These are phyloP conservation scores for Cubamyces lactineus DNA, from an alignment of 768 basidiomycete genomes.

Conservation along the genomic window DNA sequence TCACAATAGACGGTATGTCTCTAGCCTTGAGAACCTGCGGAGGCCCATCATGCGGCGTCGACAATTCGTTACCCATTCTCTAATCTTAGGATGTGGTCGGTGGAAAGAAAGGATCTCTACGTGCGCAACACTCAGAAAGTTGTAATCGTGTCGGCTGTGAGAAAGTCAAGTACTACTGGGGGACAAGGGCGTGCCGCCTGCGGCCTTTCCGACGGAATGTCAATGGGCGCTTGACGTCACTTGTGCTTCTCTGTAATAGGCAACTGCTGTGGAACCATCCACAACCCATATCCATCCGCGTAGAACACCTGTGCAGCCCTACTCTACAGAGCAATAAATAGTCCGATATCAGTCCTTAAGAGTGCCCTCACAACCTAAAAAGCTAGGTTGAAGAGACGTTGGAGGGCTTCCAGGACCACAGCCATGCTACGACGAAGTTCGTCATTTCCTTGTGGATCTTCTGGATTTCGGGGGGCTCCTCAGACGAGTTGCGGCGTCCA, in stretches of 20 bases:
- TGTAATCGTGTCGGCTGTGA: background rate
- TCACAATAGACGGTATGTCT: slow-evolving; percentile 53
- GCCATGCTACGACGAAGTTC: slow-evolving; percentile 78
- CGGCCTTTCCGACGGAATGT: background rate
- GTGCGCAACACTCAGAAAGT: too few relatives aligned
- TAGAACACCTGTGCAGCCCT: background rate
- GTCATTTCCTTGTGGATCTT: slow-evolving; percentile 83
- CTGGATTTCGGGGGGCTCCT: slow-evolving; percentile 79
- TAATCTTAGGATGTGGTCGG: background rate
- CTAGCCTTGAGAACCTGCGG: slow-evolving; percentile 37
- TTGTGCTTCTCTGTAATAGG: slow-evolving; percentile 2
- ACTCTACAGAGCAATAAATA: background rate
- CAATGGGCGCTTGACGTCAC: slow-evolving; percentile 8
- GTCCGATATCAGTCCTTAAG: background rate
- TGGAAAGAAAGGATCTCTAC: too few relatives aligned
- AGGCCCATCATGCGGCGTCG: slow-evolving; percentile 26
- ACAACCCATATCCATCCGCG: background rate
- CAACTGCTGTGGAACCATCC: background rate
- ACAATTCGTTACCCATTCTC: slow-evolving; percentile 24
- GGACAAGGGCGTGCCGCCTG: too few relatives aligned
- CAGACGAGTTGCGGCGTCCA: slow-evolving; percentile 58
- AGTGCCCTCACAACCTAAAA: background rate
- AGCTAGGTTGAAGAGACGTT: background rate
- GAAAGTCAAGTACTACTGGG: background rate
- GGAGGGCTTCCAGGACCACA: slow-evolving; percentile 44